Conservation (phyloP, 1,139 yeast genomes). For the Blastobotrys malaysiensis region DNA sequence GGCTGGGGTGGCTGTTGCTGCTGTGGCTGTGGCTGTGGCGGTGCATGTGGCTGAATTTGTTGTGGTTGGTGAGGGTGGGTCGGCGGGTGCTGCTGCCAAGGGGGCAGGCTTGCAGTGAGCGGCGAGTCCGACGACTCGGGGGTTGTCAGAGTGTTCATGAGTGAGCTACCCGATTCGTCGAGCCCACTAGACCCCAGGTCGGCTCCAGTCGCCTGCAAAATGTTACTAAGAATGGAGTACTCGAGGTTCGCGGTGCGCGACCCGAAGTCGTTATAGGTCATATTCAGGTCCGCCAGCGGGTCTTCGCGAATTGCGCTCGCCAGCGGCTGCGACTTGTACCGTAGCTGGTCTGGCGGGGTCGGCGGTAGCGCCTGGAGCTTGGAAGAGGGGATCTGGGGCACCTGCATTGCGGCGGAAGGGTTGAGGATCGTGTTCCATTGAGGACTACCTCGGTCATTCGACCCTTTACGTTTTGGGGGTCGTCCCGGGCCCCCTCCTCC, state of each 20-base stretch:
- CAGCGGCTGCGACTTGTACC: not conserved
- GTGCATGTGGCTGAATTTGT: slow-evolving; percentile 15
- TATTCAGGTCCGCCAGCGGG: not conserved
- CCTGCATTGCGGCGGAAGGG: slow-evolving; percentile 13
- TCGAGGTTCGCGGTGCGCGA: slow-evolving; percentile 81
- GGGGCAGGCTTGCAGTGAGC: not conserved
- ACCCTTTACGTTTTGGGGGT: not conserved
- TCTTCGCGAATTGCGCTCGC: slow-evolving; percentile 2
- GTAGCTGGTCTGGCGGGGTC: slow-evolving; percentile 11
- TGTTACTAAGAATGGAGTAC: slow-evolving; percentile 69
- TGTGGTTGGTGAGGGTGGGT: not conserved
- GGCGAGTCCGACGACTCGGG: slow-evolving; percentile 10
- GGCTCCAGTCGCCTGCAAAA: slow-evolving; percentile 37
- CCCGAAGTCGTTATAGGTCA: slow-evolving; percentile 38
- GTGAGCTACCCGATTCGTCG: not conserved
- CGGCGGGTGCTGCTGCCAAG: not conserved
- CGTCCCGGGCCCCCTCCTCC: not conserved
- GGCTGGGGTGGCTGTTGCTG: not conserved
- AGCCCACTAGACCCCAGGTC: not conserved
- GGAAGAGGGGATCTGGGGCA: slow-evolving; percentile 8
- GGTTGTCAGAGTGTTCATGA: slow-evolving; percentile 6
- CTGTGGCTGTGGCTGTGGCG: slow-evolving; percentile 15
- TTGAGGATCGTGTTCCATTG: slow-evolving; percentile 5
- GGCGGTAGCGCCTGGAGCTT: slow-evolving; percentile 9
- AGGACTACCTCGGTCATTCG: not conserved